These are phyloP conservation scores for Gaertneriomyces sp. DNA, from an alignment of 192 early-diverging fungal species.

Conservation along the genomic window DNA sequence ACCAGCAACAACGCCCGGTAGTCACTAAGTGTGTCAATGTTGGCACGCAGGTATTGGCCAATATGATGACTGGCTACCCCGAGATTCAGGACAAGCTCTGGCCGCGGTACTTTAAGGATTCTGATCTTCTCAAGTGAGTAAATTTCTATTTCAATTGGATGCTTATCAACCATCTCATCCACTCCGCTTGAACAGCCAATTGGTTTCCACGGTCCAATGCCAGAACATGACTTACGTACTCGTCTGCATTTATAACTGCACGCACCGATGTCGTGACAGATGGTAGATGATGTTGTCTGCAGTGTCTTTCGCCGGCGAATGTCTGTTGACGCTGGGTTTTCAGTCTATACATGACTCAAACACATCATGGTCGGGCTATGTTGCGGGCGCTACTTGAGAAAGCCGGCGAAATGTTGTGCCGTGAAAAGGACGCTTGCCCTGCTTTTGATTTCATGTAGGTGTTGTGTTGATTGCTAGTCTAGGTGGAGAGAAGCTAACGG, in stretches of 20 bases:
- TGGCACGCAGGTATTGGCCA: slow-evolving; percentile 45
- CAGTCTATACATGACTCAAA: slow-evolving; percentile 18
- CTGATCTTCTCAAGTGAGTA: slow-evolving; percentile 37
- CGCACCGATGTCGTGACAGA: slow-evolving; percentile 30
- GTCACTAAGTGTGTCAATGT: slow-evolving; percentile 37
- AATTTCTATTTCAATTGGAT: slow-evolving; percentile 1
- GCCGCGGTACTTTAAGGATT: slow-evolving; percentile 42
- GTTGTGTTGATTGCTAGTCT: background rate
- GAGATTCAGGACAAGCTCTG: slow-evolving; percentile 42
- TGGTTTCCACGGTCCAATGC: slow-evolving; percentile 29
- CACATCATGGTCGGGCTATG: slow-evolving; percentile 13
- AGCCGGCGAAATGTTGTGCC: slow-evolving; percentile 3
- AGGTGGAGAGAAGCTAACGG: no score
- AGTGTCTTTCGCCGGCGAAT: background rate
- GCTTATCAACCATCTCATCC: no score
- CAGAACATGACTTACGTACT: slow-evolving; percentile 36
- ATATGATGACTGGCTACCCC: slow-evolving; percentile 51
- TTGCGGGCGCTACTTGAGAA: slow-evolving; percentile 16
- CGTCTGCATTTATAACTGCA: slow-evolving; percentile 43
- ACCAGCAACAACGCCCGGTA: background rate
- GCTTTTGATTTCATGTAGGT: slow-evolving; percentile 30
- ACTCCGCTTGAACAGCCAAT: slow-evolving; percentile 23
- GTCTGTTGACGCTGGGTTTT: background rate
- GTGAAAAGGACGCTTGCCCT: slow-evolving; percentile 4
- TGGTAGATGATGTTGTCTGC: slow-evolving; percentile 6